A percentile compares a stretch with the other conserved stretches of the same genome.
These are phyloP conservation scores for Poronia punctata DNA, from an alignment of 495 filamentous ascomycete genomes.

Conservation along the genomic window DNA sequence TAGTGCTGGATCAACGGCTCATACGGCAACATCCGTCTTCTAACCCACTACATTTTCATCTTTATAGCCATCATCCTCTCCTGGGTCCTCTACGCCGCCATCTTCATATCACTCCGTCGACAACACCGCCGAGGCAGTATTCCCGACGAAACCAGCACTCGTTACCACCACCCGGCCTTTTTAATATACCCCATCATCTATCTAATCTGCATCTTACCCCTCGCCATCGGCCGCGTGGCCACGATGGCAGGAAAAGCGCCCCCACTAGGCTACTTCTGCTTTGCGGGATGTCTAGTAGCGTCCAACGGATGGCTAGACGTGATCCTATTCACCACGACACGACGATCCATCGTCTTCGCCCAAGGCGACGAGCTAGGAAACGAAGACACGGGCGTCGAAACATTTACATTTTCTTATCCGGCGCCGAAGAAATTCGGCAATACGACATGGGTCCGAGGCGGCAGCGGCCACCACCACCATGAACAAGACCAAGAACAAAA, in stretches of 20 bases:
- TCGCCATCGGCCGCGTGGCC: slow-evolving; percentile 63
- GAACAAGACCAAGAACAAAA: slow-evolving; percentile 15
- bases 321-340: slow-evolving; percentile 64
- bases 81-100: slow-evolving; percentile 55
- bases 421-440: slow-evolving; percentile 35
- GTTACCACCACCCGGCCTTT: slow-evolving; percentile 55
- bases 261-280: slow-evolving; percentile 54
- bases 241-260: slow-evolving; percentile 51
- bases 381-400: slow-evolving; percentile 39
- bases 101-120: slow-evolving; percentile 52
- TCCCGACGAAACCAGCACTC: slow-evolving; percentile 12
- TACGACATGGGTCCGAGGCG: slow-evolving; percentile 38
- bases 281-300: slow-evolving; percentile 65
- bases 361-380: slow-evolving; percentile 25
- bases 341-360: slow-evolving; percentile 46
- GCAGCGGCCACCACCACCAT: slow-evolving; percentile 5
- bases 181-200: slow-evolving; percentile 72
- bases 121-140: slow-evolving; percentile 7
- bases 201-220: slow-evolving; percentile 60
- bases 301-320: slow-evolving; percentile 71
- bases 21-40: slow-evolving; percentile 56
- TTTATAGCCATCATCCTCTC: slow-evolving; percentile 63
- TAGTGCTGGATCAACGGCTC: slow-evolving; percentile 66
- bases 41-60: slow-evolving; percentile 75
- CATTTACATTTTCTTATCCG: slow-evolving; percentile 43